Conservation (phyloP, 2,329 filamentous ascomycete genomes). For the Monosporascus sp. region DNA sequence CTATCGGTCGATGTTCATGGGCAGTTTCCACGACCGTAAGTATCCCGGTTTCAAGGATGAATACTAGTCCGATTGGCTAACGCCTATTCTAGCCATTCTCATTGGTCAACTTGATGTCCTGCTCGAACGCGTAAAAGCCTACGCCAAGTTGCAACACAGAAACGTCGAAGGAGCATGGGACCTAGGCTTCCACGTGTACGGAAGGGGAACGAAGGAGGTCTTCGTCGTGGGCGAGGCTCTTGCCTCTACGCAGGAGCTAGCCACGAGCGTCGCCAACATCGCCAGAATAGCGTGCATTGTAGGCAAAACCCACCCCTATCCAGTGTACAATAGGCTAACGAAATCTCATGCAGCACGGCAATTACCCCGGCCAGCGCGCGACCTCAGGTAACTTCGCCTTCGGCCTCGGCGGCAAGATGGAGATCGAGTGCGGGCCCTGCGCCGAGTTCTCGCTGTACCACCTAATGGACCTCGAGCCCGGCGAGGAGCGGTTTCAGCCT, state of each 20-base stretch:
- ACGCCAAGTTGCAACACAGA: constrained; percentile 16
- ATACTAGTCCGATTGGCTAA: neutral
- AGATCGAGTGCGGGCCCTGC: constrained; percentile 34
- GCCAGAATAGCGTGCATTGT: constrained; percentile 35
- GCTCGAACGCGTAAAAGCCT: constrained; percentile 26
- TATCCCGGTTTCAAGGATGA: neutral
- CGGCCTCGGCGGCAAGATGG: constrained; percentile 32
- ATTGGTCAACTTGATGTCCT: constrained; percentile 35
- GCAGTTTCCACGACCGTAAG: constrained; percentile 38
- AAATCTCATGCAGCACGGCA: constrained; percentile 29
- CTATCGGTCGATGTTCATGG: constrained; percentile 41
- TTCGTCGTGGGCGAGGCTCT: constrained; percentile 43
- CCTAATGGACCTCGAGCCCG: constrained; percentile 36
- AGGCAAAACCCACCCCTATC: constrained; percentile 1
- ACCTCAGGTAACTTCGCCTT: constrained; percentile 47
- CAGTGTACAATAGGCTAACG: neutral
- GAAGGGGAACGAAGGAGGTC: constrained; percentile 36
- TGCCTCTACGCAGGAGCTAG: constrained; percentile 39
- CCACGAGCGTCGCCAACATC: constrained; percentile 36
- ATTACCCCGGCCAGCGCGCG: constrained; percentile 46
- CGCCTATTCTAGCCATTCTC: constrained; percentile 30
- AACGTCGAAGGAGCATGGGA: constrained; percentile 25
- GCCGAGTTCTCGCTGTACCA: constrained; percentile 45
- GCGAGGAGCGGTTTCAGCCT: constrained; percentile 13
- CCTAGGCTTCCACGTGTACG: constrained; percentile 41